A percentile compares a stretch with the other conserved stretches of the same genome.
Evolutionary conservation across 2,329 filamentous ascomycete species (phyloP).

Genomic region (Lojkania enalia): DNA sequence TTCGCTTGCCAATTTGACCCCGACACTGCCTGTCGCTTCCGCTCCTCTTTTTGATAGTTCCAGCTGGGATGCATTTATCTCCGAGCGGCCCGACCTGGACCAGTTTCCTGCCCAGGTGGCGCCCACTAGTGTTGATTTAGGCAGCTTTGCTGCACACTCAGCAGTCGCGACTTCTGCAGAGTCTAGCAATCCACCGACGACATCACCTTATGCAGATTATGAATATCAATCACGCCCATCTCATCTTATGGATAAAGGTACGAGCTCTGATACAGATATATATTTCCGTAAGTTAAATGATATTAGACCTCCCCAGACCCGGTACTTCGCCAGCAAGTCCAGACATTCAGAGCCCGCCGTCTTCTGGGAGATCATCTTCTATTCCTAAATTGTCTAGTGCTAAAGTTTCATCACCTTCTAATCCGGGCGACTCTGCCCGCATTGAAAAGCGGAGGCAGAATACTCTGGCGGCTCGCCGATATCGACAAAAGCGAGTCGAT

Average conservation of each 20-base stretch:
- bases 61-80: conserved; percentile 30
- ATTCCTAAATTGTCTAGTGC: conserved; percentile 26
- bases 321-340: conserved; percentile 32
- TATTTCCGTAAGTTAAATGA: not conserved
- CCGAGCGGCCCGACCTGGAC: conserved; percentile 18
- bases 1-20: conserved; percentile 24
- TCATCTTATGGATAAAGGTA: conserved; percentile 34
- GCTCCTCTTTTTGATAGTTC: conserved; percentile 24
- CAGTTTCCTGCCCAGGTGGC: conserved; percentile 26
- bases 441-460: conserved; percentile 66
- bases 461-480: conserved; percentile 71
- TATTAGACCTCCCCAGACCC: conserved; percentile 23
- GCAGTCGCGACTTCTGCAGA: not conserved
- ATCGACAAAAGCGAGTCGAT: conserved; percentile 71
- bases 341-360: conserved; percentile 27
- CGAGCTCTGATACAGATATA: not conserved
- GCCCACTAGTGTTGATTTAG: not conserved
- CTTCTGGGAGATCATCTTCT: conserved; percentile 28
- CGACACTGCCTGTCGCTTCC: conserved; percentile 18
- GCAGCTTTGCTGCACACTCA: no score
- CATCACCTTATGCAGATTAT: conserved; percentile 9
- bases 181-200: not conserved
- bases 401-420: conserved; percentile 26
- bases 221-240: conserved; percentile 23
- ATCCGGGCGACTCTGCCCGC: conserved; percentile 28